phyloP scores from a whole-genome alignment of 768 basidiomycete species.

The Hemileccinum rubropunctum region DNA sequence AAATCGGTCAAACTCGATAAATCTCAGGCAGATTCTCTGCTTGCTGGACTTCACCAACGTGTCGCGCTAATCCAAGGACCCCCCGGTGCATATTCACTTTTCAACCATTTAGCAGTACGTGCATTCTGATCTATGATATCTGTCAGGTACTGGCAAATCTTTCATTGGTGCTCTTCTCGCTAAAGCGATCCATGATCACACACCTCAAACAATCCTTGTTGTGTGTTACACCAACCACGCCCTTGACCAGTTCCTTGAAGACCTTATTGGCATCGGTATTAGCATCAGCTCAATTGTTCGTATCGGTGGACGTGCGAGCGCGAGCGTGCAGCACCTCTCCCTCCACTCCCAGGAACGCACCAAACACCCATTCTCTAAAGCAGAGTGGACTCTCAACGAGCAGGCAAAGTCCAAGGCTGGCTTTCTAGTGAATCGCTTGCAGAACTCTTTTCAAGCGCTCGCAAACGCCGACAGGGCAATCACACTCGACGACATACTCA shows the following conservation, averaged over 20 bases:
- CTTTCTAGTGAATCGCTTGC: slow-evolving; percentile 22
- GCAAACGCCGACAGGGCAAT: slow-evolving; percentile 11
- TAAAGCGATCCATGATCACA: slow-evolving; percentile 52
- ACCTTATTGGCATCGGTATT: slow-evolving; percentile 60
- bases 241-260: slow-evolving; percentile 65
- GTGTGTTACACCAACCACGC: slow-evolving; percentile 78
- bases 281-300: slow-evolving; percentile 48
- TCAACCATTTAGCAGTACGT: not conserved
- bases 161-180: slow-evolving; percentile 69
- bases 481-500: slow-evolving; percentile 35
- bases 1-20: slow-evolving; percentile 48
- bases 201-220: slow-evolving; percentile 53
- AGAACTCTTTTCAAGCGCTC: slow-evolving; percentile 32
- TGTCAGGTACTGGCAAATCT: slow-evolving; percentile 68
- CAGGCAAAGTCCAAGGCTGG: slow-evolving; percentile 27
- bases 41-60: slow-evolving; percentile 52
- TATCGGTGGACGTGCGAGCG: slow-evolving; percentile 53
- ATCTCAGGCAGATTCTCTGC: slow-evolving; percentile 46
- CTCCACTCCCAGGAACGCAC: slow-evolving; percentile 40
- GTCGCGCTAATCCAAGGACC: slow-evolving; percentile 71
- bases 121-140: not conserved
- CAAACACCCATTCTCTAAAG: slow-evolving; percentile 21
- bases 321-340: slow-evolving; percentile 44
- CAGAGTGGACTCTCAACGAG: slow-evolving; percentile 44
- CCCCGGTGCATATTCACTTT: slow-evolving; percentile 45